Base-by-base conservation (phyloP, 495 filamentous ascomycete species). In the Penicillium egyptiacum region DNA sequence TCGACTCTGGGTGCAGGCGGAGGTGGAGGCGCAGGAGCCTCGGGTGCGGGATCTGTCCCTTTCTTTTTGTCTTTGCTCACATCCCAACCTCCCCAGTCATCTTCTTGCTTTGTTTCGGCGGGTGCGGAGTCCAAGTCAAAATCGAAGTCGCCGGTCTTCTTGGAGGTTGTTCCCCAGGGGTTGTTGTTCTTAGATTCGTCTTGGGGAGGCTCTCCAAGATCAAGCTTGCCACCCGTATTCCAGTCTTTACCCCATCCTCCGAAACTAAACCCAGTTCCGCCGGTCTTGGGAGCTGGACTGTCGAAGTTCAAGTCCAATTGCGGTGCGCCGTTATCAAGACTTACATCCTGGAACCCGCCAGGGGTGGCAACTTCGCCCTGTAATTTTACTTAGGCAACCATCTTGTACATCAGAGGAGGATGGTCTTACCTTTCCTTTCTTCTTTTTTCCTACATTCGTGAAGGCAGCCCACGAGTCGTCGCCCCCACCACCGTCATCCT, bases 271-370 rank as follows among this genome's bases (percentile, higher is more conserved):
- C 69, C 68, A 28, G 65, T 66, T 5, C 67, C 72, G 23, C 62
- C 62, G 11, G 68, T 60, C 30, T 71, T 74, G 1, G 68, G 61
- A 9, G 61, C 70, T 0, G 66, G 58, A 7, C 65, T 40, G 25
- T 74, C 76, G 50, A 81, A 78, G 46, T 65, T 75, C 28, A 81
- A 57, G 58, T 80, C 76, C 19, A 80, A 57, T 51, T 80, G 75
- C 7, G 79, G 76, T 22, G 70, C 71, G 19, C 57, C 59, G 31
- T 75, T 70, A 31, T 74, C 63, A 5, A 83, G 60, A 42, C 70
- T 77, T 28, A 81, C 66, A 47, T 83, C 76, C 47, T 79, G 77
- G 40, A 81, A 80, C 2, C 62, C 61, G 43, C 63, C 75, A 17
- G 63, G 53, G 1, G 74, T 62, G 16, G 62, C 26, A 19, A n/a